These are phyloP conservation scores for Alternaria triticina DNA, from an alignment of 2,329 filamentous ascomycete species.

Conservation along the genomic window DNA sequence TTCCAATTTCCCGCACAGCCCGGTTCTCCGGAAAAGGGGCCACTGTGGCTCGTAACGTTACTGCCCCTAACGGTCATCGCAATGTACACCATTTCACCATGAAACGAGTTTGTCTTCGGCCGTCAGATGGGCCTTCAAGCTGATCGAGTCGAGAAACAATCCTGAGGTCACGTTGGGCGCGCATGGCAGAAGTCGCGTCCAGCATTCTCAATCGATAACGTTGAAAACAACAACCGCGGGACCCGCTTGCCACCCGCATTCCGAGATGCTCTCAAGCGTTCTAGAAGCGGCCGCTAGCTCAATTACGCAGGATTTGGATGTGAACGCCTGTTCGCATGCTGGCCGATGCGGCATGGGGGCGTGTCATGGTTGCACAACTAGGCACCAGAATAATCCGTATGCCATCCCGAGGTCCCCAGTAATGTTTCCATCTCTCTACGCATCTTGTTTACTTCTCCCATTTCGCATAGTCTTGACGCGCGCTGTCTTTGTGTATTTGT, in stretches of 20 bases:
- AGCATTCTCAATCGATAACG: background rate
- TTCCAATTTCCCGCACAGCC: constrained; percentile 15
- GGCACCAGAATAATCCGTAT: constrained; percentile 12
- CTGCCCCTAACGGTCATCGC: constrained; percentile 2
- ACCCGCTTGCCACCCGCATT: constrained; percentile 6
- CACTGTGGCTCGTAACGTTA: constrained; percentile 4
- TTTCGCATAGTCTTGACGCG: constrained; percentile 1
- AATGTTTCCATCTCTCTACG: constrained; percentile 6
- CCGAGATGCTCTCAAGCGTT: constrained; percentile 9
- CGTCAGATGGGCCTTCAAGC: background rate
- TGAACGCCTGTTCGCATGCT: constrained; percentile 20
- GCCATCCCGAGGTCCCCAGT: constrained; percentile 12
- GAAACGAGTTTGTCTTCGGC: background rate
- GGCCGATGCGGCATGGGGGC: constrained; percentile 22
- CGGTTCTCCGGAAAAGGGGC: constrained; percentile 13
- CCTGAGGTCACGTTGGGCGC: background rate
- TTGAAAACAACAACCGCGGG: background rate
- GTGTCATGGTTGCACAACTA: constrained; percentile 11
- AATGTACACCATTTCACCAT: background rate
- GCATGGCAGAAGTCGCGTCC: background rate
- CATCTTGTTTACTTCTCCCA: constrained; percentile 4
- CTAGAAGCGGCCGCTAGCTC: constrained; percentile 24
- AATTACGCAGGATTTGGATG: constrained; percentile 17
- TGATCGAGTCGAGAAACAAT: background rate
- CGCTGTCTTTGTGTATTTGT: background rate